Evolutionary conservation across 495 filamentous ascomycete genomes (phyloP), one percentile per base, ranked within the genome.

Genomic region (Lepraria neglecta): DNA sequence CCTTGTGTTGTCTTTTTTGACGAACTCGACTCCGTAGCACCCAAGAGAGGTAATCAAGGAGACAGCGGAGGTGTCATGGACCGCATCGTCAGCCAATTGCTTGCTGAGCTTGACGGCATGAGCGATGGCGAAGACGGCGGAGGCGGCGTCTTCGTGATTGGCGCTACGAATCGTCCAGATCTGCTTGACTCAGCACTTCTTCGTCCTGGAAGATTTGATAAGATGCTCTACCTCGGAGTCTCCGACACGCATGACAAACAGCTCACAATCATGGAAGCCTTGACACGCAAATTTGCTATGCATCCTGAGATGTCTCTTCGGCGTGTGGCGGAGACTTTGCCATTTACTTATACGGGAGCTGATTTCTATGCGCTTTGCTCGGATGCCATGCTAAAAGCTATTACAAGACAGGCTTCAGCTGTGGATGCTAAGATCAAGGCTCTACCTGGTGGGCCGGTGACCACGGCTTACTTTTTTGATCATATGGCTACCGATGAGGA

Each of bases 11-110:
- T 98, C 28, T 98, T 98, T 80, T 98, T 98, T 67, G 94, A 99
- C 66, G 94, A 99, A 74, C 71, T 99, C 66, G 94, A 99, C 68
- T 96, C 91, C 0, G 95, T 99, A 10, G 94, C 94, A 17, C 94
- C 94, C 1, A 99, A 99, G 77, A 78, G 94, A 68, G 94, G 94
- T 21, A 97, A 99, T 68, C 94, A 98, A 72, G 94, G 94, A 48
- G 94, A 99, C 71, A 95, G 90, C 59, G 95, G 95, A 51, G 94
- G 94, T 72, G 94, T 99, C 40, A 99, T 97, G 95, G 94, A 99
- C 73, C 86, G 94, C 63, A 97, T 99, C 65, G 94, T 99, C 48
- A 91, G 86, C 69, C 94, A 98, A 78, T 77, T 98, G 43, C 81
- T 98, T 6, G 94, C 94, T 0, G 94, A 98, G 74, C 77, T 98